Evolutionary conservation across 805 yeast species (phyloP).

Genomic region (Candida dajiaensis): DNA sequence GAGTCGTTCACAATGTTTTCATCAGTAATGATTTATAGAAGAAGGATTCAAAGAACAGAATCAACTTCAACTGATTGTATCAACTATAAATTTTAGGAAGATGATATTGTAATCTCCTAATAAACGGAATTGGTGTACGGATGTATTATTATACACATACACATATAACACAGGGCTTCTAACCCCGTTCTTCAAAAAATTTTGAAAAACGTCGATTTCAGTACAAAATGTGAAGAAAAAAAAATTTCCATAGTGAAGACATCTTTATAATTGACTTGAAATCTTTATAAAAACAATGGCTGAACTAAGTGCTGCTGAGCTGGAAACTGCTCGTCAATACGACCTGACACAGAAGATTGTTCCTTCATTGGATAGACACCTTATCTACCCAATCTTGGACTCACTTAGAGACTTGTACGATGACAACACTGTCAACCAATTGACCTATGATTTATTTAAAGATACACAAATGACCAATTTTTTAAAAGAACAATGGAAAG

Average conservation of each 20-base stretch:
- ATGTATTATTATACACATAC: no score
- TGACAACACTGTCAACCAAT: slow-evolving; percentile 36
- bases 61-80: no score
- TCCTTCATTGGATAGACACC: slow-evolving; percentile 57
- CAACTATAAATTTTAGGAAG: no score
- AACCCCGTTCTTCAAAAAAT: background rate
- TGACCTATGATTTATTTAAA: slow-evolving; percentile 47
- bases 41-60: no score
- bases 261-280: background rate
- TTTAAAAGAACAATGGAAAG: slow-evolving; percentile 37
- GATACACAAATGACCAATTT: slow-evolving; percentile 53
- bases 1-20: no score
- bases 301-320: slow-evolving; percentile 26
- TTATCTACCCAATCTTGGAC: slow-evolving; percentile 48
- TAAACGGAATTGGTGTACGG: slow-evolving; percentile 2
- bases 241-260: slow-evolving; percentile 4
- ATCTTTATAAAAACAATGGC: slow-evolving; percentile 12
- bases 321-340: slow-evolving; percentile 39
- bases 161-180: background rate
- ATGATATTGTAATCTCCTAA: no score
- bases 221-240: background rate
- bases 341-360: slow-evolving; percentile 50
- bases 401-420: slow-evolving; percentile 41
- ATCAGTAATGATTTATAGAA: no score
- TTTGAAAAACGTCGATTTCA: background rate